These are phyloP conservation scores for Phialemonium atrogriseum DNA, from an alignment of 2,329 filamentous ascomycete species.

Conservation along the genomic window DNA sequence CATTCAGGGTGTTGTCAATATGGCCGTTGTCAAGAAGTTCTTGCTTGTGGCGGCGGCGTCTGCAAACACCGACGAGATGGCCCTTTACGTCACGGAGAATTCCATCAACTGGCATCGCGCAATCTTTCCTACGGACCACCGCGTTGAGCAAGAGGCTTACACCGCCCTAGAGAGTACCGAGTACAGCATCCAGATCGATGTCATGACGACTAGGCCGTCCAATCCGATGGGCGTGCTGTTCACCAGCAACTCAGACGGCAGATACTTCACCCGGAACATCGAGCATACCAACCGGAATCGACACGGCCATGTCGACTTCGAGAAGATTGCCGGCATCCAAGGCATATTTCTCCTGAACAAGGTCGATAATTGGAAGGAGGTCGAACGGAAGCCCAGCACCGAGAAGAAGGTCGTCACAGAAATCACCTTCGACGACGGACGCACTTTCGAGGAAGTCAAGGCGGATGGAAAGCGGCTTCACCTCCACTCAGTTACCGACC, in stretches of 20 bases:
- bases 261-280: constrained; percentile 86
- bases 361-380: constrained; percentile 77
- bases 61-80: constrained; percentile 77
- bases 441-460: constrained; percentile 70
- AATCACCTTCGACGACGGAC: constrained; percentile 93
- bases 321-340: constrained; percentile 86
- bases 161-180: constrained; percentile 94
- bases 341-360: constrained; percentile 86
- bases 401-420: constrained; percentile 65
- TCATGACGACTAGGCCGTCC: constrained; percentile 60
- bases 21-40: constrained; percentile 79
- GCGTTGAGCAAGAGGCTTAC: constrained; percentile 75
- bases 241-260: constrained; percentile 95
- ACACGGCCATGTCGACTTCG: constrained; percentile 79
- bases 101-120: constrained; percentile 83
- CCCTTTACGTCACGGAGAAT: constrained; percentile 82
- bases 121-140: constrained; percentile 77
- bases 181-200: constrained; percentile 95
- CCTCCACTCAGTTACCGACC: constrained; percentile 83
- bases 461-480: constrained; percentile 63
- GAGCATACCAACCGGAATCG: constrained; percentile 83
- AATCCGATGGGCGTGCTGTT: constrained; percentile 80
- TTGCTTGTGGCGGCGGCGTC: constrained; percentile 77
- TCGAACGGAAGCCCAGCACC: constrained; percentile 42
- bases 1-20: constrained; percentile 70